Conservation (phyloP, 768 basidiomycete genomes). For the Psilocybe cyanescens region DNA sequence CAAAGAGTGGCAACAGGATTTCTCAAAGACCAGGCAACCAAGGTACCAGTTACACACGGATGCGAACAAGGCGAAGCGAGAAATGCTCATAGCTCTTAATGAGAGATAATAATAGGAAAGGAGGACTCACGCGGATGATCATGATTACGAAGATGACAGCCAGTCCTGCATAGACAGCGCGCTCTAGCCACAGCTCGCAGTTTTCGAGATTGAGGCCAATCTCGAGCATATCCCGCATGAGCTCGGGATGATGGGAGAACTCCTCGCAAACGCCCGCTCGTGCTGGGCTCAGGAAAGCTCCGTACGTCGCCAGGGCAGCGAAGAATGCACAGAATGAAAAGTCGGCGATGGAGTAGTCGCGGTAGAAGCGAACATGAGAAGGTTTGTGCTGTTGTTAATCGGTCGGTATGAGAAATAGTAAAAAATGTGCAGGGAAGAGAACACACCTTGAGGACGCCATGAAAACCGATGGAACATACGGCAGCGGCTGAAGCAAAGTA, state of each 20-base stretch:
- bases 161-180: slow-evolving; percentile 61
- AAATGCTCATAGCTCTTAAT: not conserved
- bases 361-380: slow-evolving; percentile 75
- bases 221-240: slow-evolving; percentile 70
- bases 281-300: slow-evolving; percentile 56
- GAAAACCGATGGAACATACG: slow-evolving; percentile 67
- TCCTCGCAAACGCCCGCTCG: slow-evolving; percentile 74
- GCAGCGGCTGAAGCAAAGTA: slow-evolving; percentile 71
- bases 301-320: slow-evolving; percentile 59
- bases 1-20: not conserved
- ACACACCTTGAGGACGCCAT: slow-evolving; percentile 71
- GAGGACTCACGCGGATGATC: slow-evolving; percentile 62
- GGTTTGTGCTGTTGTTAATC: slow-evolving; percentile 52
- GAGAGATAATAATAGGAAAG: not conserved
- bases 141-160: slow-evolving; percentile 63
- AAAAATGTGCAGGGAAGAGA: not conserved
- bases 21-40: not conserved
- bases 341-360: slow-evolving; percentile 82
- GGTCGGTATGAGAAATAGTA: not conserved
- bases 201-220: slow-evolving; percentile 79
- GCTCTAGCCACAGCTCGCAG: slow-evolving; percentile 80
- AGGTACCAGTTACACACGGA: not conserved
- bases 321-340: slow-evolving; percentile 70
- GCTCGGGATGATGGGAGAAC: slow-evolving; percentile 73
- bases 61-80: not conserved